Evolutionary conservation across 768 basidiomycete species (phyloP).

Genomic region (Rubroboletus pulcherrimus): DNA sequence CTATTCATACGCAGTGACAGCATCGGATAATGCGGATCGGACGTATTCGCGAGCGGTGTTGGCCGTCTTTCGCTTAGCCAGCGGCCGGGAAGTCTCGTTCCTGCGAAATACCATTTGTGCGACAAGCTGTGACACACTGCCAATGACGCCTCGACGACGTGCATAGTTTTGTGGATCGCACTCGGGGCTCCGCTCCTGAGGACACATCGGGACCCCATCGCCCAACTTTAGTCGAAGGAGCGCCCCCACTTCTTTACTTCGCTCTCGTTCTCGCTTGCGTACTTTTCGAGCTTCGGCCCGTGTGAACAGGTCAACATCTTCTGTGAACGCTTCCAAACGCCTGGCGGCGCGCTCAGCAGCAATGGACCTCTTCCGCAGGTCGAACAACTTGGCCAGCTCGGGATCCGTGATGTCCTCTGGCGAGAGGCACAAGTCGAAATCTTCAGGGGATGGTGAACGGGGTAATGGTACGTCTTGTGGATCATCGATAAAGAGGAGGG

Average conservation of each 20-base stretch:
- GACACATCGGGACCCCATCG: slow-evolving; percentile 21
- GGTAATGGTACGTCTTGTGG: slow-evolving; percentile 36
- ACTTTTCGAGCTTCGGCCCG: slow-evolving; percentile 42
- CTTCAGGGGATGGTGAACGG: slow-evolving; percentile 44
- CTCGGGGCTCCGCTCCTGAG: slow-evolving; percentile 26
- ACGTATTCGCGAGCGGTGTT: slow-evolving; percentile 19
- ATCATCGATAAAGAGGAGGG: slow-evolving; percentile 43
- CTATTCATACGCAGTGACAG: slow-evolving; percentile 14
- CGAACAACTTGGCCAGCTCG: slow-evolving; percentile 38
- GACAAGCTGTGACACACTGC: slow-evolving; percentile 40
- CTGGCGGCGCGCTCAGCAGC: slow-evolving; percentile 32
- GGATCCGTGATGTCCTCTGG: slow-evolving; percentile 34
- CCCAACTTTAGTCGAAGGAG: slow-evolving; percentile 54
- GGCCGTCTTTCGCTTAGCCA: slow-evolving; percentile 34
- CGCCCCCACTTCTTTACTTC: slow-evolving; percentile 51
- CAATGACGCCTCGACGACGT: slow-evolving; percentile 23
- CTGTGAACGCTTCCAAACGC: slow-evolving; percentile 30
- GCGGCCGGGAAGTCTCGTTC: slow-evolving; percentile 36
- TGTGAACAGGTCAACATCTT: slow-evolving; percentile 36
- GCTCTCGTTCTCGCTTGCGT: slow-evolving; percentile 52
- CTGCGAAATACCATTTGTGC: slow-evolving; percentile 47
- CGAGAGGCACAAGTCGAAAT: slow-evolving; percentile 35
- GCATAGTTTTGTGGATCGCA: slow-evolving; percentile 13
- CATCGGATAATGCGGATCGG: slow-evolving; percentile 30
- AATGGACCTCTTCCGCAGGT: slow-evolving; percentile 37